phyloP scores from a whole-genome alignment of 305 asterid genomes.

The Fraxinus greggii region DNA sequence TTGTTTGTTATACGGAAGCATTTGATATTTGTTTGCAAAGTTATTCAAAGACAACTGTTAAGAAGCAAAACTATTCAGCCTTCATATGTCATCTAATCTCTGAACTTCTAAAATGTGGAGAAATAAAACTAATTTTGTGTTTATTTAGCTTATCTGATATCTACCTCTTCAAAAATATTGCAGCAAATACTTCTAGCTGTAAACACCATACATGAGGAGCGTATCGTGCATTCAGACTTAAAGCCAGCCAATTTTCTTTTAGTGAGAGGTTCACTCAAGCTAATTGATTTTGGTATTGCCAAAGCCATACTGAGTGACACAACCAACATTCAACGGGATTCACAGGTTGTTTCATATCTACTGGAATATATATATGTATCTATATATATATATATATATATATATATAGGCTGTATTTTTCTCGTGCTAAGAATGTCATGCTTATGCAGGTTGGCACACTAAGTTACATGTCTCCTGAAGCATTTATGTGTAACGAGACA shows the following conservation, averaged over 20 bases:
- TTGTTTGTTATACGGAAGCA: not conserved
- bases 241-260: conserved; percentile 99
- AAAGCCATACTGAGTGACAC: conserved; percentile 97
- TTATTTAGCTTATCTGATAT: conserved; percentile 19
- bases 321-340: conserved; percentile 95
- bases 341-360: conserved; percentile 61
- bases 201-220: conserved; percentile 92
- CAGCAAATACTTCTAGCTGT: conserved; percentile 98
- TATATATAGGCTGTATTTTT: not conserved
- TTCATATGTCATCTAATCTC: not conserved
- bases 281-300: conserved; percentile 97
- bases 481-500: conserved; percentile 91
- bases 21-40: not conserved
- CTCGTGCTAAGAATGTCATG: conserved; percentile 21
- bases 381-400: no score
- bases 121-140: conserved; percentile 11
- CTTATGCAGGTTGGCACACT: conserved; percentile 85
- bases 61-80: not conserved
- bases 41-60: not conserved
- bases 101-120: not conserved
- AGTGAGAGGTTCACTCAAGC: conserved; percentile 90
- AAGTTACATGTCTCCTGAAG: conserved; percentile 99
- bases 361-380: not conserved
- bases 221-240: conserved; percentile 95
- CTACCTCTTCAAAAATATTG: conserved; percentile 28